Evolutionary conservation across 305 asterid species (phyloP).

Genomic region (Vinca major): DNA sequence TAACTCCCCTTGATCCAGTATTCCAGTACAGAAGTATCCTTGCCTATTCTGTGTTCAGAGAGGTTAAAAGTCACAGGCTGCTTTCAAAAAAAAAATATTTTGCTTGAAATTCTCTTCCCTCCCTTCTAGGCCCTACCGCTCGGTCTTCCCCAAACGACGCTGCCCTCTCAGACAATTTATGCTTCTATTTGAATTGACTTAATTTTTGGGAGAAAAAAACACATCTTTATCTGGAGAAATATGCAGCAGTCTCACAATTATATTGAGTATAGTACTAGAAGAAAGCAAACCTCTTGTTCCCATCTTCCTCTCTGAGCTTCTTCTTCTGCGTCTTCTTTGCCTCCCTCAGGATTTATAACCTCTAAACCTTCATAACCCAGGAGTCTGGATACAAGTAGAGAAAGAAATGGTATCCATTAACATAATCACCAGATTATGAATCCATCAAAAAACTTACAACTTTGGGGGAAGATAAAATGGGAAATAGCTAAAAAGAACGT

Average conservation of each 20-base stretch:
- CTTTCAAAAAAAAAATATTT: too few species aligned
- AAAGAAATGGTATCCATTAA: not conserved
- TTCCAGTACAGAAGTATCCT: not conserved
- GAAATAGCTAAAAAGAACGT: not conserved
- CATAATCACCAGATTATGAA: not conserved
- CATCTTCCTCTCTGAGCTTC: constrained; percentile 61
- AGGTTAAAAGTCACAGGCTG: too few species aligned
- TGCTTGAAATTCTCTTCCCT: too few species aligned
- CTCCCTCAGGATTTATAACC: constrained; percentile 59
- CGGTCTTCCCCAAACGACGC: too few species aligned
- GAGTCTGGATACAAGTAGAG: constrained; percentile 26
- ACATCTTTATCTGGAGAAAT: too few species aligned
- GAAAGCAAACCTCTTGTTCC: constrained; percentile 41
- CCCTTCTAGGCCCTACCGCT: too few species aligned
- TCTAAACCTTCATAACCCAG: constrained; percentile 54
- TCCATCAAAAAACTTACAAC: not conserved
- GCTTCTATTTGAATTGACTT: too few species aligned
- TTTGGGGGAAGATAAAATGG: not conserved
- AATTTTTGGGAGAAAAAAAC: too few species aligned
- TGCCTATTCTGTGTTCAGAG: too few species aligned
- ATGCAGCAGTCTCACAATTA: too few species aligned
- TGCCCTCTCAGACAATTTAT: too few species aligned
- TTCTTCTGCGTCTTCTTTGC: constrained; percentile 51
- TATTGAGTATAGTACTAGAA: not conserved
- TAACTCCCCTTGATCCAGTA: not conserved